A percentile compares a stretch with the other conserved stretches of the same genome.
Evolutionary conservation across 805 yeast genomes (phyloP).

Genomic region (Maudiozyma turicensis): DNA sequence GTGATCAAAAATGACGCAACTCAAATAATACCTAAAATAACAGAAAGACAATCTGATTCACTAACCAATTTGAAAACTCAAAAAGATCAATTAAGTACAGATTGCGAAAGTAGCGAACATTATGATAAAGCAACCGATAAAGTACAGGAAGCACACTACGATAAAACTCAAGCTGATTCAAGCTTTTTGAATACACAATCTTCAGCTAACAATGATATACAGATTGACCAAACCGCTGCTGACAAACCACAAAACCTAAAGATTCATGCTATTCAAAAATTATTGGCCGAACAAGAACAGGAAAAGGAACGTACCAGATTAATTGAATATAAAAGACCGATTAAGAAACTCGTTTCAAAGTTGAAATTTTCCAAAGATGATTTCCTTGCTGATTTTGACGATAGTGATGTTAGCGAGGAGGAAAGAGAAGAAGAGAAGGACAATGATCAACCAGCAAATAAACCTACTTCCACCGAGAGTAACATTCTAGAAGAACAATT

Average conservation of each 20-base stretch:
- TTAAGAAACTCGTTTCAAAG: not conserved
- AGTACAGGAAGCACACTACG: not conserved
- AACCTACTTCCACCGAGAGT: not conserved
- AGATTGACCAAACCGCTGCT: not conserved
- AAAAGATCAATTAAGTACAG: not conserved
- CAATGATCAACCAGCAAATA: not conserved
- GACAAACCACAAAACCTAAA: conserved; percentile 4
- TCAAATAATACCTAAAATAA: no score
- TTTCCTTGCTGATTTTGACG: conserved; percentile 17
- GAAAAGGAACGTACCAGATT: not conserved
- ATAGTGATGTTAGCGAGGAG: conserved; percentile 1
- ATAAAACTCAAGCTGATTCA: not conserved
- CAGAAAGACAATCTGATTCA: no score
- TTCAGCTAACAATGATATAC: not conserved
- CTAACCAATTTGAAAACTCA: not conserved
- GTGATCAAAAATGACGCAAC: no score
- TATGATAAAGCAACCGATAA: not conserved
- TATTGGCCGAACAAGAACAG: conserved; percentile 6
- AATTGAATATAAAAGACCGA: conserved; percentile 3
- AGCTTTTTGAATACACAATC: not conserved
- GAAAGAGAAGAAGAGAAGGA: not conserved
- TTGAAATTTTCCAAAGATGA: conserved; percentile 14
- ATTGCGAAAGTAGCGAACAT: not conserved
- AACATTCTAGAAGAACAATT: not conserved
- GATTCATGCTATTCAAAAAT: conserved; percentile 13